Evolutionary conservation across 345 rosid species (phyloP).

Genomic region (Lepidium didymum): DNA sequence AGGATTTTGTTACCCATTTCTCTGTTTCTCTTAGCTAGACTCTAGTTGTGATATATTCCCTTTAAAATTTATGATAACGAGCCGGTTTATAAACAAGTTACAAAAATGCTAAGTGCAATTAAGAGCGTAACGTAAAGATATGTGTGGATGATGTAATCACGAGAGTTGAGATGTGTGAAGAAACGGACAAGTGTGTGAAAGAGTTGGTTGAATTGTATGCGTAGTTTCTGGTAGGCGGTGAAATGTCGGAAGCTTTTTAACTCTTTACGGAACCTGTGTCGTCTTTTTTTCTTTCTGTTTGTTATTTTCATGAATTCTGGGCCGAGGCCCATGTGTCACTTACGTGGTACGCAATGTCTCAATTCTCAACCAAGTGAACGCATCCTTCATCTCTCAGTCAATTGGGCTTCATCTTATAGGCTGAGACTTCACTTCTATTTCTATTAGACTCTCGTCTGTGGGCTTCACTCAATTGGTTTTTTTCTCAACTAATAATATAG

Average conservation of each 20-base stretch:
- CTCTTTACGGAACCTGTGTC: not conserved
- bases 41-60: not conserved
- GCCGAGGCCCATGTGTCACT: too few relatives aligned
- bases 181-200: conserved; percentile 3
- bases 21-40: not conserved
- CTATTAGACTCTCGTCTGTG: too few relatives aligned
- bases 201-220: conserved; percentile 15
- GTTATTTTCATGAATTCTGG: not conserved
- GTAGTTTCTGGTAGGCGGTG: conserved; percentile 1
- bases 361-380: too few relatives aligned
- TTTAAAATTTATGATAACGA: not conserved
- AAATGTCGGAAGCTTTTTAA: not conserved
- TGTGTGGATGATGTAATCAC: conserved; percentile 8
- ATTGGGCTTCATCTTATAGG: too few relatives aligned
- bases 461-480: too few relatives aligned
- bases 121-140: conserved; percentile 10
- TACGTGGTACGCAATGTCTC: too few relatives aligned
- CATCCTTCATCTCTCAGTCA: too few relatives aligned
- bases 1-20: conserved; percentile 11
- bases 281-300: not conserved
- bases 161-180: conserved; percentile 24
- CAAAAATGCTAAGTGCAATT: not conserved
- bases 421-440: too few relatives aligned
- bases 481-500: too few relatives aligned
- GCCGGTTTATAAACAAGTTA: conserved; percentile 4